Evolutionary conservation across 768 basidiomycete genomes (phyloP).

Genomic region (Suillus sp.): DNA sequence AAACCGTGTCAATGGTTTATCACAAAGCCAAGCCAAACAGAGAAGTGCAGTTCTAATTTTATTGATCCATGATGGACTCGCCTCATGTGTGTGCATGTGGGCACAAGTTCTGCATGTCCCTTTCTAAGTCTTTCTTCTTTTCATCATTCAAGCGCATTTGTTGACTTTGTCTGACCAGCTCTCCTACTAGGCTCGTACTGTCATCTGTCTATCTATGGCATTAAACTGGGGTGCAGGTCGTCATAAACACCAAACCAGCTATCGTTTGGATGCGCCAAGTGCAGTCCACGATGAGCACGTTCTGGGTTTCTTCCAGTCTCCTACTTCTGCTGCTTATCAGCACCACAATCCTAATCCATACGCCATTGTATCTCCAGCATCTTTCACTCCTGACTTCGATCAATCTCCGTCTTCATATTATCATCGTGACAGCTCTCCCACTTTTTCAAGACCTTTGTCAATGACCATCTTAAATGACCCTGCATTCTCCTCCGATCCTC

Average conservation of each 20-base stretch:
- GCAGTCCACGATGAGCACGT: slow-evolving; percentile 4
- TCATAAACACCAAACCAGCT: slow-evolving; percentile 8
- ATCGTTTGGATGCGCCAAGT: not conserved
- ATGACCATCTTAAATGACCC: slow-evolving; percentile 48
- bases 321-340: slow-evolving; percentile 4
- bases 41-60: slow-evolving; percentile 4
- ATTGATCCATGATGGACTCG: not conserved
- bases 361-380: slow-evolving; percentile 12
- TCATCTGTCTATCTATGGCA: slow-evolving; percentile 18
- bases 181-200: slow-evolving; percentile 3
- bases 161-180: slow-evolving; percentile 9
- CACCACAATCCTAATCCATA: slow-evolving; percentile 11
- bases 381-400: slow-evolving; percentile 10
- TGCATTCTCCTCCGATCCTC: slow-evolving; percentile 61
- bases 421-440: slow-evolving; percentile 3
- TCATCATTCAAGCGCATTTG: not conserved
- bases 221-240: slow-evolving; percentile 16
- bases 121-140: slow-evolving; percentile 12
- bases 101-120: slow-evolving; percentile 2
- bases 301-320: slow-evolving; percentile 12
- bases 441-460: slow-evolving; percentile 24
- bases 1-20: not conserved
- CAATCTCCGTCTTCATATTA: slow-evolving; percentile 12
- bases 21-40: slow-evolving; percentile 2
- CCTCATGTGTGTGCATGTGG: slow-evolving; percentile 5